Evolutionary conservation across 345 rosid genomes (phyloP), one percentile per base, ranked within the genome.

Genomic region (Salix purpurea): DNA sequence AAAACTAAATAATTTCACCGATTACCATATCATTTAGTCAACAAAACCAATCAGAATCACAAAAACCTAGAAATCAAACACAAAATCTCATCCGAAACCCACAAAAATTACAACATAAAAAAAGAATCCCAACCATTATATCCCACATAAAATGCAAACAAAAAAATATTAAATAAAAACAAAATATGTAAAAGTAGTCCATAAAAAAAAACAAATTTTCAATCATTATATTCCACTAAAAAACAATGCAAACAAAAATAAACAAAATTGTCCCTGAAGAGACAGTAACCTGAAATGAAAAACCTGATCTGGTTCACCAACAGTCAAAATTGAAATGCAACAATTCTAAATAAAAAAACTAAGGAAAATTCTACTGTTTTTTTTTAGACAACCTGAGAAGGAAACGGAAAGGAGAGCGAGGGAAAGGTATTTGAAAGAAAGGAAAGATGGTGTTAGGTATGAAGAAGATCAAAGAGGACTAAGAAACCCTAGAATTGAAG

Each of bases 251-350:
- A 58, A n/a, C 4, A 9, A 58, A 23, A 9, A 3, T 7, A 2
- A 24, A 58, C 24, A n/a, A n/a, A 58, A 10, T 23, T n/a, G 26
- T 1, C 62, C 62, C 62, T 58, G 24, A 4, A 9, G 62, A 58
- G 18, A 4, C 52, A 14, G 52, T 26, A 68, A 72, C 9, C 23
- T n/a, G 26, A 60, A 72, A 67, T 16, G 4, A 24, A 68, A 72
- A 75, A n/a, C 30, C n/a, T 2, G 36, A 70, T 30, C 61, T 70
- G 39, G 21, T 30, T 60, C 61, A 21, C 18, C 14, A 10, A 23
- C 64, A 58, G 40, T 40, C 32, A 32, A 74, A n/a, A 54, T 42
- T 9, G 19, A 73, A 78, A 84, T 30, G 66, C 82, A 56, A 78
- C 39, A 74, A 72, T 60, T 15, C 30, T 66, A 68, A 65, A 13